These are phyloP conservation scores for Alternaria angustiovoidea DNA, from an alignment of 2,329 filamentous ascomycete genomes.

Conservation along the genomic window DNA sequence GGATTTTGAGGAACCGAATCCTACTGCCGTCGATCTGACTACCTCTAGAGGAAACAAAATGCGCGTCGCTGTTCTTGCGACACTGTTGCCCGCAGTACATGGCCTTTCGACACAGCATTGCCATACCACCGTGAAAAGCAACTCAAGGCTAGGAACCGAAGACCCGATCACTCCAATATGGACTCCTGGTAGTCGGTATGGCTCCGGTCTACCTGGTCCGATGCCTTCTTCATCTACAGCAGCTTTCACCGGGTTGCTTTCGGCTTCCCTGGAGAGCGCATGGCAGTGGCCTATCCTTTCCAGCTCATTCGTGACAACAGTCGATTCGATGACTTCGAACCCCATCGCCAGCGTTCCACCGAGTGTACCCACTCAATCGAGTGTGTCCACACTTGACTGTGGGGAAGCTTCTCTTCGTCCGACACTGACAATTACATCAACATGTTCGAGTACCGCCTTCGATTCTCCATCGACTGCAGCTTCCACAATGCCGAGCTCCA, in stretches of 20 bases:
- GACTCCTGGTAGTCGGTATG: not conserved
- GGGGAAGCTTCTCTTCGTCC: too few species aligned
- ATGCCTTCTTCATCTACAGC: not conserved
- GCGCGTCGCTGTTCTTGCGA: not conserved
- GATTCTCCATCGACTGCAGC: not conserved
- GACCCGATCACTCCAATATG: not conserved
- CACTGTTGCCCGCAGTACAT: not conserved
- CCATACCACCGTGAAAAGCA: not conserved
- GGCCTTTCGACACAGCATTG: not conserved
- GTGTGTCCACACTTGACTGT: too few species aligned
- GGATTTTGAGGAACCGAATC: not conserved
- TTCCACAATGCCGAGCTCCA: not conserved
- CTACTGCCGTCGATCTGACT: not conserved
- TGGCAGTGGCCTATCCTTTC: not conserved
- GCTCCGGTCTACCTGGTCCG: not conserved
- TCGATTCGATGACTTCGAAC: not conserved
- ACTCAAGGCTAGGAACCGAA: not conserved
- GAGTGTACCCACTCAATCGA: not conserved
- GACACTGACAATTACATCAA: not conserved
- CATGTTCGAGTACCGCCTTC: not conserved
- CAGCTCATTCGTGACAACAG: not conserved
- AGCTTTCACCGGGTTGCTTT: not conserved
- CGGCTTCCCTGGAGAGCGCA: not conserved
- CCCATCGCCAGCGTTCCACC: not conserved
- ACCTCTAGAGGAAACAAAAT: not conserved